phyloP scores from a whole-genome alignment of 179 eudicot species.

The Dionaea muscipula region DNA sequence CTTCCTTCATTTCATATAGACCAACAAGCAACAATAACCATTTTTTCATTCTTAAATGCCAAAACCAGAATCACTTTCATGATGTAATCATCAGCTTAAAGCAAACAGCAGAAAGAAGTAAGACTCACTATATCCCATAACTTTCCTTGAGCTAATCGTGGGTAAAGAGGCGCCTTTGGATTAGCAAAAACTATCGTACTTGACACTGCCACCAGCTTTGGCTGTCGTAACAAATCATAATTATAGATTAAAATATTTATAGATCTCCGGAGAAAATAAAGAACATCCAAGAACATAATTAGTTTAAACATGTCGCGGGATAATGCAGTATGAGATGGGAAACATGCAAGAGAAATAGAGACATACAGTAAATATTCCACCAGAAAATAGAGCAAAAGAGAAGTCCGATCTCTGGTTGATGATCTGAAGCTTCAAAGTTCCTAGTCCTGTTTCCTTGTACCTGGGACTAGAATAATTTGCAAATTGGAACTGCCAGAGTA shows the following conservation, averaged over 20 bases:
- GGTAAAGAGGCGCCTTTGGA: constrained; percentile 87
- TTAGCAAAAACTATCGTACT: constrained; percentile 44
- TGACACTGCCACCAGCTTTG: constrained; percentile 63
- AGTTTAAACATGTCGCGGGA: too few species aligned
- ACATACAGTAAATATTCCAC: constrained; percentile 40
- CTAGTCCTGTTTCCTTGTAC: constrained; percentile 48
- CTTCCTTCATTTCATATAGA: too few species aligned
- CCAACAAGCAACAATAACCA: too few species aligned
- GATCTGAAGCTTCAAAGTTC: constrained; percentile 52
- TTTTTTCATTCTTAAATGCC: too few species aligned
- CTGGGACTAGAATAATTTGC: constrained; percentile 47
- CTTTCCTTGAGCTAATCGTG: constrained; percentile 86
- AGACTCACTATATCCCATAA: constrained; percentile 69
- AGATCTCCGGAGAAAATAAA: background rate
- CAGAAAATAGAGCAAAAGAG: constrained; percentile 62
- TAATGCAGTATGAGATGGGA: too few species aligned
- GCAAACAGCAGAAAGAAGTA: background rate
- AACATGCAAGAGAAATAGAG: background rate
- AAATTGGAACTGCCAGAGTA: constrained; percentile 64
- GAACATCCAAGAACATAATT: background rate
- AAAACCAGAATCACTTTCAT: background rate
- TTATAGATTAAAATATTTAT: too few species aligned
- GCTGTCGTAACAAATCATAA: constrained; percentile 31
- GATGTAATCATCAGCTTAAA: background rate
- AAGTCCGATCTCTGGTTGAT: constrained; percentile 74